Evolutionary conservation across 2,329 filamentous ascomycete genomes (phyloP), one percentile per base, ranked within the genome.

Genomic region (Ascocoryne sarcoides): DNA sequence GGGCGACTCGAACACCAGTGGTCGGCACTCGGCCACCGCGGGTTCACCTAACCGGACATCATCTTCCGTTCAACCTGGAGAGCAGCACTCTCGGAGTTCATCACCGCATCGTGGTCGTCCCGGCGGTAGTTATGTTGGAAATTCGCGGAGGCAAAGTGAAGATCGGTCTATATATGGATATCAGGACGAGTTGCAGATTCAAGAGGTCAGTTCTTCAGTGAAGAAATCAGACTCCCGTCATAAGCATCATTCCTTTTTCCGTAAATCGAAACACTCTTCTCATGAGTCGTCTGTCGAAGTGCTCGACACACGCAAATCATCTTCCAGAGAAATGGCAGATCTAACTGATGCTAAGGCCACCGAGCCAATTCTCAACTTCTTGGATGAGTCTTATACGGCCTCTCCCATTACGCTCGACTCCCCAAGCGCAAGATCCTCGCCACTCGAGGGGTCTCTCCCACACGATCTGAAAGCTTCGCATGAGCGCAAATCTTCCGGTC

Each of bases 61-160:
- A 12, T 36, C 40, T 12, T 33, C 21, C n/a, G 4, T 28, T 8
- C 43, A 37, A 9, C n/a, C n/a, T n/a, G n/a, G n/a, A n/a, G 14
- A 16, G 31, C 15, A 37, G 15, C 36, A 37, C n/a, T 14, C 10
- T n/a, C 28, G 3, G 18, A 29, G 15, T 7, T 26, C 23, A 7
- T 26, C 23, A 26, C 23, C 23, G 12, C 23, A 26, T 7, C 42
- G 33, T 9, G 30, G 39, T 16, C 39, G 39, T 17, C 33, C 26
- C 21, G 36, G 19, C 15, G 19, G 12, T 18, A 44, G 36, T 16
- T 47, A 44, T 40, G 40, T 46, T n/a, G 32, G 37, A 18, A 39
- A 40, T 30, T 42, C 46, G 23, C 45, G 43, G 1, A 34, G 37
- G 20, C 43, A 48, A 21, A 47, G 43, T 16, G 32, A 35, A 20